Evolutionary conservation across 495 filamentous ascomycete species (phyloP).

Genomic region (Annulohypoxylon stygium): DNA sequence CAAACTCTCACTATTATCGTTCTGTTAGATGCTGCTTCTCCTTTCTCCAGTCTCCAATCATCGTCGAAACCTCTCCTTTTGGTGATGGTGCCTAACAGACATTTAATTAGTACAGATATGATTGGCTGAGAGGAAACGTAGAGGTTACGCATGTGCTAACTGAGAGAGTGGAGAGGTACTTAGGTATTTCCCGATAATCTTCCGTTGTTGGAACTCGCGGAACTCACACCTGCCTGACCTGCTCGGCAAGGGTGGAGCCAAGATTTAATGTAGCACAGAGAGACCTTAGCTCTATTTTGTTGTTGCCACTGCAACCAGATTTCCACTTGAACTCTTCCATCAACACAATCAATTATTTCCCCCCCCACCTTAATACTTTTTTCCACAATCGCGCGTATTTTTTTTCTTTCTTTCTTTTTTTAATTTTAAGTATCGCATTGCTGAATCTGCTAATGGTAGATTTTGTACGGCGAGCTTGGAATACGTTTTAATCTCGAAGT

Average conservation of each 20-base stretch:
- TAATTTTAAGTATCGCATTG: constrained; percentile 17
- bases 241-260: constrained; percentile 5
- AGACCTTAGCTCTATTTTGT: background rate
- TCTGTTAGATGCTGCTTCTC: background rate
- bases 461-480: background rate
- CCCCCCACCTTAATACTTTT: constrained; percentile 24
- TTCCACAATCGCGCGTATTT: constrained; percentile 16
- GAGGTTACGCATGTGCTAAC: background rate
- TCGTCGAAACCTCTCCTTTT: background rate
- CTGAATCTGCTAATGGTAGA: constrained; percentile 7
- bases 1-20: background rate
- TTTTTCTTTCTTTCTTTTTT: background rate
- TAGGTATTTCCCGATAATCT: constrained; percentile 32
- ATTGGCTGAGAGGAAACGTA: constrained; percentile 11
- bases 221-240: background rate
- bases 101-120: constrained; percentile 8
- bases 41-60: background rate
- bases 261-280: constrained; percentile 16
- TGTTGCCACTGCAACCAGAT: constrained; percentile 48
- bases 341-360: constrained; percentile 35
- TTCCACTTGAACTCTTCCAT: constrained; percentile 41
- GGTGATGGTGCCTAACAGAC: constrained; percentile 5
- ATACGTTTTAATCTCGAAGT: background rate
- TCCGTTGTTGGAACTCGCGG: constrained; percentile 28
- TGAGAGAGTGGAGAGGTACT: constrained; percentile 2